Conservation (phyloP, 148 eudicot genomes). For the Nyssa sinensis region DNA sequence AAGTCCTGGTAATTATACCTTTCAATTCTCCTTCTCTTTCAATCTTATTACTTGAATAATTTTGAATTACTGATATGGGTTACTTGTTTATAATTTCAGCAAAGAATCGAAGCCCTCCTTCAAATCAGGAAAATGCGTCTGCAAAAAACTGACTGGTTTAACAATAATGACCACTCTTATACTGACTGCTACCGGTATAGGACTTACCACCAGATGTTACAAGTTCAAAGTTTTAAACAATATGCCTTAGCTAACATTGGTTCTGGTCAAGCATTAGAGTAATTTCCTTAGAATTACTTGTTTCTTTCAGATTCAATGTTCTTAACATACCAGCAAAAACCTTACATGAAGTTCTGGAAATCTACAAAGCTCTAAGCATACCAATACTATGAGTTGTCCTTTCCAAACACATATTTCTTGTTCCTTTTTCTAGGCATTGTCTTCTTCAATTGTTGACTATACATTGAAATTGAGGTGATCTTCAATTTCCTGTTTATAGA, state of each 20-base stretch:
- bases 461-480: background rate
- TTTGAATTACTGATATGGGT: background rate
- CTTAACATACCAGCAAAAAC: background rate
- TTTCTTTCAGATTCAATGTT: background rate
- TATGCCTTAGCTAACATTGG: background rate
- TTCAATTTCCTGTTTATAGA: background rate
- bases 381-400: background rate
- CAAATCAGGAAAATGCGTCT: conserved; percentile 22
- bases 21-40: background rate
- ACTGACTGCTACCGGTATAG: conserved; percentile 13
- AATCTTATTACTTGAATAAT: background rate
- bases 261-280: background rate
- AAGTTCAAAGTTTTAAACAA: background rate
- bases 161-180: conserved; percentile 8
- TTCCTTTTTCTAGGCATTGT: background rate
- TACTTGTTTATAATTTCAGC: conserved; percentile 36
- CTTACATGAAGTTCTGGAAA: background rate
- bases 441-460: background rate
- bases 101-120: conserved; percentile 34
- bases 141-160: conserved; percentile 22
- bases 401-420: background rate
- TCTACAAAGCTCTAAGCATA: background rate
- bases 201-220: background rate
- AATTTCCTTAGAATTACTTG: conserved; percentile 1
- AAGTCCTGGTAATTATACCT: conserved; percentile 64